phyloP scores from a whole-genome alignment of 176 grass and related monocot species.

The Paspalum vaginatum region DNA sequence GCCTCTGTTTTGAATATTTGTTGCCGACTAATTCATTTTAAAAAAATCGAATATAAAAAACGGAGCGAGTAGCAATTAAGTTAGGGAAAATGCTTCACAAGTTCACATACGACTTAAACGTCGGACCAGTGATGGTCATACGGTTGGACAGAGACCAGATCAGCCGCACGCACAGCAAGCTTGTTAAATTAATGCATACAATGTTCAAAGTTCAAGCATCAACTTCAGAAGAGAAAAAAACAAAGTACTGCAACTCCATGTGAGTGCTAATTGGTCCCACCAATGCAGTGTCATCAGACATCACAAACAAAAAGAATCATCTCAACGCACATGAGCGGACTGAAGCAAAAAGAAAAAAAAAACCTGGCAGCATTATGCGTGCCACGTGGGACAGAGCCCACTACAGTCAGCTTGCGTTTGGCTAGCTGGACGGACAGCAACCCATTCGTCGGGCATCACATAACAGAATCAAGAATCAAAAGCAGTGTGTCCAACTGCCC shows the following conservation, averaged over 20 bases:
- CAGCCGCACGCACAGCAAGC: no score
- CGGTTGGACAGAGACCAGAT: no score
- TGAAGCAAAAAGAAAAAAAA: background rate
- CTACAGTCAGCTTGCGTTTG: background rate
- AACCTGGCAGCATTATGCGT: background rate
- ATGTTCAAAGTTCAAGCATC: background rate
- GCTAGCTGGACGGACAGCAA: constrained; percentile 3
- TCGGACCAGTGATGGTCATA: no score
- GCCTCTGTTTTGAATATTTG: no score
- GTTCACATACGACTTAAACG: no score
- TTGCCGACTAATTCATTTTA: background rate
- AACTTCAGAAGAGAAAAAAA: background rate
- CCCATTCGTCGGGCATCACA: background rate
- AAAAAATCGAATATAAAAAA: no score
- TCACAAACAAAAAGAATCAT: constrained; percentile 11
- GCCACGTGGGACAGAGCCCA: background rate
- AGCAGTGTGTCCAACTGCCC: background rate
- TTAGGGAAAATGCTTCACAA: no score
- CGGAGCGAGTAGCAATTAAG: no score
- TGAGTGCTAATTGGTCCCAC: background rate
- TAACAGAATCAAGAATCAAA: constrained; percentile 7
- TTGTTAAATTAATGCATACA: no score
- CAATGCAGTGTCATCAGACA: background rate
- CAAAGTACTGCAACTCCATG: background rate
- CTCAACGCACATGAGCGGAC: constrained; percentile 10